Conservation (phyloP, 2,329 filamentous ascomycete genomes). For the Colletotrichum sp. region DNA sequence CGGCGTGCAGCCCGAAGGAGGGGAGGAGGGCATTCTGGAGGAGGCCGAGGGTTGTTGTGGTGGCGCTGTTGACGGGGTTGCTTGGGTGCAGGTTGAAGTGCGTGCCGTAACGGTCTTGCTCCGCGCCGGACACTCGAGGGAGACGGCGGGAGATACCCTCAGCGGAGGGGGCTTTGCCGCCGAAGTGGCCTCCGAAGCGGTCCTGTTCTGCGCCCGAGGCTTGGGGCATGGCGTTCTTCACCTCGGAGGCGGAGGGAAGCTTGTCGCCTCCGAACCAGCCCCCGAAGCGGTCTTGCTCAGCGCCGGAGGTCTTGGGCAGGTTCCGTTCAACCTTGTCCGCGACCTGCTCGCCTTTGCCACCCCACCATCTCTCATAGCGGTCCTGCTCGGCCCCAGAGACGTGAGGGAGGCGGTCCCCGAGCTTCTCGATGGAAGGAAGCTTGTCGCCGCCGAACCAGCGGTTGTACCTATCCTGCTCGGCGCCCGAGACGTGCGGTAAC, state of each 20-base stretch:
- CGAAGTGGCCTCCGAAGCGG: constrained; percentile 12
- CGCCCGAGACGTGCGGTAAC: constrained; percentile 14
- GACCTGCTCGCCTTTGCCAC: background rate
- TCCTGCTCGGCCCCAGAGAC: constrained; percentile 25
- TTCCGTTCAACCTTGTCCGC: constrained; percentile 8
- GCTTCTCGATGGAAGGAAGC: background rate
- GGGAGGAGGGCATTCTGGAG: constrained; percentile 58
- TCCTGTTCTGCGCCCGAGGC: constrained; percentile 18
- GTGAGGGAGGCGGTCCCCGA: constrained; percentile 3
- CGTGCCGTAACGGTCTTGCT: constrained; percentile 26
- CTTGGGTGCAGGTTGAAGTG: constrained; percentile 23
- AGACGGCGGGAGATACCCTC: constrained; percentile 4
- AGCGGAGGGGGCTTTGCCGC: constrained; percentile 1
- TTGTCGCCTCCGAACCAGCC: constrained; percentile 19
- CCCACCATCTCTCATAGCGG: constrained; percentile 18
- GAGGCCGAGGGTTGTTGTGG: constrained; percentile 46
- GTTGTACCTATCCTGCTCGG: constrained; percentile 24
- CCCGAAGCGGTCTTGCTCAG: constrained; percentile 24
- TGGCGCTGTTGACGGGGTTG: constrained; percentile 20
- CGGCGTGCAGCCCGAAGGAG: constrained; percentile 57
- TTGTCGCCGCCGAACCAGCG: constrained; percentile 23
- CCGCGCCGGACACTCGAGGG: constrained; percentile 10
- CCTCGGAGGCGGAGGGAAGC: constrained; percentile 24
- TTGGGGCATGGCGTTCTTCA: background rate
- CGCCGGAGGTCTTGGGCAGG: constrained; percentile 15